A percentile compares a stretch with the other conserved stretches of the same genome.
These are phyloP conservation scores for Ceratobasidium theobromae DNA, from an alignment of 1,284 basidiomycete genomes.

Conservation along the genomic window DNA sequence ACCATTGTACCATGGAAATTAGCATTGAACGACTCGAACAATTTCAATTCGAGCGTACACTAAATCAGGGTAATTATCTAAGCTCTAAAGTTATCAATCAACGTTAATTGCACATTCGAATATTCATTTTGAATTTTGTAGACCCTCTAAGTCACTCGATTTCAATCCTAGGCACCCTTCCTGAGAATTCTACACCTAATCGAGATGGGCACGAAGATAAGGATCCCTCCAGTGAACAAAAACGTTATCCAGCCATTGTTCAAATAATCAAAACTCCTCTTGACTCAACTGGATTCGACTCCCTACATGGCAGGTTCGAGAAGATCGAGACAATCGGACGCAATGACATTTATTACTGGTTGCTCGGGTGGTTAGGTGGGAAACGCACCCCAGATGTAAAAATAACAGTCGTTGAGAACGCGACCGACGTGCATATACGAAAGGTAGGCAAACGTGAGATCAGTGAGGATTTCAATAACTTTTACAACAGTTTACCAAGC, in stretches of 20 bases:
- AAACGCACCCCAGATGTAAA: slow-evolving; percentile 47
- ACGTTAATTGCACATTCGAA: slow-evolving; percentile 31
- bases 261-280: slow-evolving; percentile 62
- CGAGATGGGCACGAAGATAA: background rate
- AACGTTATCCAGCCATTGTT: slow-evolving; percentile 53
- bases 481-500: slow-evolving; percentile 68
- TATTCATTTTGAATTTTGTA: too few species aligned
- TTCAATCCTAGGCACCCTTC: slow-evolving; percentile 50
- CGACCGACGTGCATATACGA: slow-evolving; percentile 77
- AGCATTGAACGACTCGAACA: slow-evolving; percentile 39
- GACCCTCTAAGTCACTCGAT: slow-evolving; percentile 55
- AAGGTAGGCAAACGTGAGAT: slow-evolving; percentile 53
- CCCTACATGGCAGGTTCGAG: slow-evolving; percentile 43
- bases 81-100: too few species aligned
- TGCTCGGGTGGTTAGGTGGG: slow-evolving; percentile 33
- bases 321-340: slow-evolving; percentile 46
- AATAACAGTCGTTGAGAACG: slow-evolving; percentile 78
- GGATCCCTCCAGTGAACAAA: slow-evolving; percentile 36
- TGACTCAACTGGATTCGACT: slow-evolving; percentile 40
- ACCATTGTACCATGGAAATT: too few species aligned
- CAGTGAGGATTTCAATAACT: background rate
- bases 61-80: slow-evolving; percentile 64
- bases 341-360: slow-evolving; percentile 40
- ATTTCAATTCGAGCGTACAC: slow-evolving; percentile 55
- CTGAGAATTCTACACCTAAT: slow-evolving; percentile 37